Percentiles rank a stretch among this genome's conserved stretches.
Evolutionary conservation across 495 filamentous ascomycete species (phyloP).

Genomic region (Sordaria brevicollis): DNA sequence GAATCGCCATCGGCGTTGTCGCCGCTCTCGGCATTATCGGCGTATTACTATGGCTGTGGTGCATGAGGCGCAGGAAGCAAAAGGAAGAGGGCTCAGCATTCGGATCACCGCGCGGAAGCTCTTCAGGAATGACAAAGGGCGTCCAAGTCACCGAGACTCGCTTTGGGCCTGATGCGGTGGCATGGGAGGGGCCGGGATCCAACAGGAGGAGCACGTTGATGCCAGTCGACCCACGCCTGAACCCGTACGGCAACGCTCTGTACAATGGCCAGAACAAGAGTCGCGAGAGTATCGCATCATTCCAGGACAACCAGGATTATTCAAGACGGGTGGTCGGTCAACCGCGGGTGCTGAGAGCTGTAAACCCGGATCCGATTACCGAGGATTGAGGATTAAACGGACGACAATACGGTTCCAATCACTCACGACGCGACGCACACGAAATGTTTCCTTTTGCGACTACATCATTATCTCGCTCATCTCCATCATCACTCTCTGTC

Average conservation of each 20-base stretch:
- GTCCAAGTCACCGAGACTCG: slow-evolving; percentile 22
- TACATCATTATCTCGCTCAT: not conserved
- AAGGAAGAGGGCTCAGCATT: slow-evolving; percentile 15
- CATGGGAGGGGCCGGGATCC: not conserved
- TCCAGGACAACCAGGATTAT: slow-evolving; percentile 48
- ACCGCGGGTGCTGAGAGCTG: slow-evolving; percentile 39
- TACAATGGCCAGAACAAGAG: slow-evolving; percentile 39
- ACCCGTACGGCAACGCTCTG: slow-evolving; percentile 37
- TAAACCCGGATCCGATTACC: slow-evolving; percentile 37
- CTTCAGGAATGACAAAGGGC: slow-evolving; percentile 28
- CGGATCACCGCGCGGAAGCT: slow-evolving; percentile 25
- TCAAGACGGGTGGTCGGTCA: slow-evolving; percentile 32
- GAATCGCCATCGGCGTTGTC: slow-evolving; percentile 33
- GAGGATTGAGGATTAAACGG: slow-evolving; percentile 11
- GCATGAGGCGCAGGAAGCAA: slow-evolving; percentile 16
- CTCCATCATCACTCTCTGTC: not conserved
- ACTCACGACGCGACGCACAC: not conserved
- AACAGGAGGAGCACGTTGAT: slow-evolving; percentile 39
- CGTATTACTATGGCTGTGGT: slow-evolving; percentile 24
- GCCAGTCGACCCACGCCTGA: slow-evolving; percentile 45
- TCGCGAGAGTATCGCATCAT: slow-evolving; percentile 42
- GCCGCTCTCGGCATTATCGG: slow-evolving; percentile 17
- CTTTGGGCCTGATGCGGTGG: not conserved
- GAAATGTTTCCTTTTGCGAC: not conserved
- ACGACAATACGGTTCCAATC: not conserved